Percentiles rank a stretch among this genome's conserved stretches.
These are phyloP conservation scores for Turritis glabra DNA, from an alignment of 345 rosid species.

Conservation along the genomic window DNA sequence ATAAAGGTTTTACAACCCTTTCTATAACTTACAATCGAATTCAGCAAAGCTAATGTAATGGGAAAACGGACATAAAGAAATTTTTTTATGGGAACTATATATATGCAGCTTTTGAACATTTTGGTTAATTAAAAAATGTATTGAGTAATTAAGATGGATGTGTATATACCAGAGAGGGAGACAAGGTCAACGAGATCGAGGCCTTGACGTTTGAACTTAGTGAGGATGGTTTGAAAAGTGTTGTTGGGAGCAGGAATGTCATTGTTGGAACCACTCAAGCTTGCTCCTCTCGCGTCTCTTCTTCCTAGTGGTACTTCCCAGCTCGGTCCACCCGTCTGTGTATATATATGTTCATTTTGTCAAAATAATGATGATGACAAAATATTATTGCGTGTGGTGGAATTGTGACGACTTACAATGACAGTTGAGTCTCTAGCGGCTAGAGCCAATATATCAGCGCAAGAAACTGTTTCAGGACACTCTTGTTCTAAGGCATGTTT, in stretches of 20 bases:
- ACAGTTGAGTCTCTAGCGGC: slow-evolving; percentile 93
- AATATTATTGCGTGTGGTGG: neutral
- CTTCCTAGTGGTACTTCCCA: slow-evolving; percentile 93
- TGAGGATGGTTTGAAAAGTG: slow-evolving; percentile 61
- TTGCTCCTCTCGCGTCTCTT: slow-evolving; percentile 67
- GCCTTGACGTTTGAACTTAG: slow-evolving; percentile 58
- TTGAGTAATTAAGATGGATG: slow-evolving; percentile 1
- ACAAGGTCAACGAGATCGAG: slow-evolving; percentile 70
- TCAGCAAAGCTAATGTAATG: neutral
- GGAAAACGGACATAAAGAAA: neutral
- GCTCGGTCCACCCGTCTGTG: slow-evolving; percentile 78
- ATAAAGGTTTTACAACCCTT: neutral
- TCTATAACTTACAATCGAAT: neutral
- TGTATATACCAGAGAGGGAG: slow-evolving; percentile 60
- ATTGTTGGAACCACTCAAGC: slow-evolving; percentile 78
- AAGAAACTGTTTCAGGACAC: slow-evolving; percentile 79
- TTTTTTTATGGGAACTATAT: neutral
- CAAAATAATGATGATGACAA: neutral
- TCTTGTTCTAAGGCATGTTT: slow-evolving; percentile 73
- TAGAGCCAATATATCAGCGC: slow-evolving; percentile 76
- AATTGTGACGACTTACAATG: slow-evolving; percentile 49
- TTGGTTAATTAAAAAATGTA: neutral
- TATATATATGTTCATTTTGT: neutral
- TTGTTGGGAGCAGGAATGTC: slow-evolving; percentile 68
- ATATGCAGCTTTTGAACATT: neutral